A percentile compares a stretch with the other conserved stretches of the same genome.
Conservation (phyloP, 371 early-diverging fungal species). For the Coemansia sp. region DNA sequence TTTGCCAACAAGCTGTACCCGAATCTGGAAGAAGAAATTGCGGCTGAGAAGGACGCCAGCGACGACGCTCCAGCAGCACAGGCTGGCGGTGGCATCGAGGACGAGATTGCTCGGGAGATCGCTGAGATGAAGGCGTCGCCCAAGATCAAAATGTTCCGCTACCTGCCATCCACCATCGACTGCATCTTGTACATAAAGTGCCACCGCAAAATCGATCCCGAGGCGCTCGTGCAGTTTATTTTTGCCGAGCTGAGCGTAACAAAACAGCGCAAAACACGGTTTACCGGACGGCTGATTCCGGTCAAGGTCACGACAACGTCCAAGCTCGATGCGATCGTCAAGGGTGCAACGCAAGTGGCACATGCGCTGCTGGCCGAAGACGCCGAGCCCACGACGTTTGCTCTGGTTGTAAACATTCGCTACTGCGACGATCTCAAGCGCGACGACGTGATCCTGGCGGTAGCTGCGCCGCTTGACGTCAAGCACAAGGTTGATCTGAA, state of each 20-base stretch:
- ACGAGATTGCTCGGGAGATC: slow-evolving; percentile 51
- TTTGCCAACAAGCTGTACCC: slow-evolving; percentile 46
- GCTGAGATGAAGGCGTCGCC: slow-evolving; percentile 44
- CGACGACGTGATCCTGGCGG: slow-evolving; percentile 47
- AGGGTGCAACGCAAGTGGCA: slow-evolving; percentile 35
- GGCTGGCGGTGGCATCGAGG: slow-evolving; percentile 39
- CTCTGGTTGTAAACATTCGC: slow-evolving; percentile 52
- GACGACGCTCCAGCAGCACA: slow-evolving; percentile 1
- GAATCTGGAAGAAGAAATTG: slow-evolving; percentile 36
- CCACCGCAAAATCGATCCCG: slow-evolving; percentile 42
- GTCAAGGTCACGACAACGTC: slow-evolving; percentile 46
- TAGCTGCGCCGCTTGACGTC: slow-evolving; percentile 47
- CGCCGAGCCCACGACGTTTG: slow-evolving; percentile 48
- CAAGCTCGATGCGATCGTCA: slow-evolving; percentile 49
- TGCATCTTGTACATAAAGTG: slow-evolving; percentile 47
- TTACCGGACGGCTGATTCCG: slow-evolving; percentile 48
- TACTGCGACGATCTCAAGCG: slow-evolving; percentile 52
- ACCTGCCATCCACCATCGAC: slow-evolving; percentile 42
- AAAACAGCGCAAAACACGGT: slow-evolving; percentile 47
- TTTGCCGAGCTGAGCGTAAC: slow-evolving; percentile 47
- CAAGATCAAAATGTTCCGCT: slow-evolving; percentile 40
- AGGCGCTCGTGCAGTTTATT: slow-evolving; percentile 40
- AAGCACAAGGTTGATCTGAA: slow-evolving; percentile 54
- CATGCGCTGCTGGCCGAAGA: slow-evolving; percentile 42
- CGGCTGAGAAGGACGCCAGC: slow-evolving; percentile 18